These are phyloP conservation scores for Yamagishiella unicocca DNA, from an alignment of 139 green algal species.

Conservation along the genomic window DNA sequence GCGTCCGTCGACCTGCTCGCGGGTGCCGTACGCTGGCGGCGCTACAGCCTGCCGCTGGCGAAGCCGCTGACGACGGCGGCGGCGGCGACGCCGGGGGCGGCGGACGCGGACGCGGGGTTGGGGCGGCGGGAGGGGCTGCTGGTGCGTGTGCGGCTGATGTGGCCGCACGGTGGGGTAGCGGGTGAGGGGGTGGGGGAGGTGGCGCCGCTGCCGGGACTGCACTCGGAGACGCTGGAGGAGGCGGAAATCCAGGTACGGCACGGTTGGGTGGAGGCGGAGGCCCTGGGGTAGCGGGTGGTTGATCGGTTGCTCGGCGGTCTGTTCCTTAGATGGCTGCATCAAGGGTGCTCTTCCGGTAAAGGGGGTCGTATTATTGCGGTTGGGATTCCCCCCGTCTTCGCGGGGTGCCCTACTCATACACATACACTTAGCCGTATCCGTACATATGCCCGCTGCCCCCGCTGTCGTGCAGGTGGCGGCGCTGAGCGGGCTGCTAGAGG, in stretches of 20 bases:
- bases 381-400: no score
- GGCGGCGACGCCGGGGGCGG: neutral
- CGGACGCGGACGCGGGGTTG: neutral
- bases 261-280: neutral
- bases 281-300: neutral
- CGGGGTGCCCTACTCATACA: no score
- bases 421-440: no score
- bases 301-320: neutral
- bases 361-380: no score
- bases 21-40: slow-evolving; percentile 7
- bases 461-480: slow-evolving; percentile 14
- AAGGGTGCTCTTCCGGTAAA: no score
- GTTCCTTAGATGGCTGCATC: no score
- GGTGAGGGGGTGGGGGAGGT: slow-evolving; percentile 79
- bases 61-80: slow-evolving; percentile 72
- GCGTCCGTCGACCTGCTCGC: neutral
- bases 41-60: slow-evolving; percentile 74
- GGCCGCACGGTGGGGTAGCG: neutral
- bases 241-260: slow-evolving; percentile 74
- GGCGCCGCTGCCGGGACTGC: slow-evolving; percentile 90
- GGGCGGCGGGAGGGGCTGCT: slow-evolving; percentile 63
- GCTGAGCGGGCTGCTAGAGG: slow-evolving; percentile 35
- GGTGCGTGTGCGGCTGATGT: slow-evolving; percentile 55
- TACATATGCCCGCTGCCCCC: no score
- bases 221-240: slow-evolving; percentile 79